Base-by-base conservation (phyloP, 2,329 filamentous ascomycete species). In the Aspergillus proliferans region DNA sequence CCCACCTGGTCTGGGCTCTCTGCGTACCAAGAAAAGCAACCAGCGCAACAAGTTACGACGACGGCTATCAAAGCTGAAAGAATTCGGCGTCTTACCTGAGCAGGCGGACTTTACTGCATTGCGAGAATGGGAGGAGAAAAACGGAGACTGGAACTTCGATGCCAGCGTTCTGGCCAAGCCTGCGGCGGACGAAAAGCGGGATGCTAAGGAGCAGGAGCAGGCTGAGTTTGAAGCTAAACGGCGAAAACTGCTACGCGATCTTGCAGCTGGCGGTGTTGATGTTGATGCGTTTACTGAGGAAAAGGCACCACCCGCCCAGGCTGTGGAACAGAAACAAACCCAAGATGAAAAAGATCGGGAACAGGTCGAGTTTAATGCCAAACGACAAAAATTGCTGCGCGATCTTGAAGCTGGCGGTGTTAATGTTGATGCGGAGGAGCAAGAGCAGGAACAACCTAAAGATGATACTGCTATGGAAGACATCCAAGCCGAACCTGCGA, bases 11-110 rank as follows among this genome's bases (percentile, higher is more conserved):
- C 47, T 73, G 51, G 83, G 83, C 14, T 72, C 71, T 28, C 55
- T 60, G 19, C 57, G 62, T 15, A 86, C 83, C 0, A 75, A 75
- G 45, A 67, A 68, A 21, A 77, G 81, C 52, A 86, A 86, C 54
- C 59, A 67, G 26, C 74, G 83, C 36, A 74, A 74, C 38, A 76
- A 75, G 48, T 66, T 76, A 46, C 65, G 71, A 36, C 76, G 76
- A 49, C 69, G 70, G 49, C 66, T 85, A 9, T 66, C 68, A 3
- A 71, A 73, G 48, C 68, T 85, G 6, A 81, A 84, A 56, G 63
- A 71, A 15, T 64, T 74, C n/a, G 80, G 79, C 1, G 60, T 76
- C 10, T 64, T 86, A 7, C 74, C 74, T 18, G 54, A 67, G 22
- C 63, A 74, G 48, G 81, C 81, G 5, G 76, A 74, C 45, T 71